phyloP scores from a whole-genome alignment of 2,329 filamentous ascomycete species.

The Volutella citrinella region DNA sequence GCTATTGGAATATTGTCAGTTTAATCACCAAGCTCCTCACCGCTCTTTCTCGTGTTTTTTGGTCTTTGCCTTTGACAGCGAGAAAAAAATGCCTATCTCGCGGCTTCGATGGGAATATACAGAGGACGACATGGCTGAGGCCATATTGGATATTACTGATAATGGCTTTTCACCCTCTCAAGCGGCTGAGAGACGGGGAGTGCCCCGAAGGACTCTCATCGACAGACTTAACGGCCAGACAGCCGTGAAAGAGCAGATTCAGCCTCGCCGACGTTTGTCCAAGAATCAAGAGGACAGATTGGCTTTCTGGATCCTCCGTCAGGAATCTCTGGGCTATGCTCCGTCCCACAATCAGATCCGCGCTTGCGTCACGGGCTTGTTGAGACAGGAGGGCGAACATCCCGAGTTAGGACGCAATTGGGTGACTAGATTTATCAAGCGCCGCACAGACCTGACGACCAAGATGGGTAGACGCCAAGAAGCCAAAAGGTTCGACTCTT shows the following conservation, averaged over 20 bases:
- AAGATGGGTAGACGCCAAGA: constrained; percentile 4
- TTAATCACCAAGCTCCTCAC: not conserved
- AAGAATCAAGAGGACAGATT: constrained; percentile 6
- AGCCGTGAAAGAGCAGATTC: not conserved
- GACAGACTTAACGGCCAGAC: constrained; percentile 6
- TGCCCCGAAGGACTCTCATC: constrained; percentile 4
- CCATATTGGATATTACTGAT: constrained; percentile 9
- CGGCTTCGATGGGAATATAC: no score
- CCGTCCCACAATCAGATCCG: constrained; percentile 7
- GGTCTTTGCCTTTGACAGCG: not conserved
- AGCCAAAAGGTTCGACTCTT: constrained; percentile 2
- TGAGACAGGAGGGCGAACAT: not conserved
- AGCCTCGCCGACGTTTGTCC: constrained; percentile 4
- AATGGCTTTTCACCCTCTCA: constrained; percentile 5
- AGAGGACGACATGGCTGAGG: constrained; percentile 3
- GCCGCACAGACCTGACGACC: constrained; percentile 1
- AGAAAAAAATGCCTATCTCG: constrained; percentile 6
- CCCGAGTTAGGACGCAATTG: not conserved
- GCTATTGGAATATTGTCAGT: no score
- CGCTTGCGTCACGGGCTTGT: constrained; percentile 1
- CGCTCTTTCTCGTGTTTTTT: not conserved
- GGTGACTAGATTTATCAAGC: constrained; percentile 4
- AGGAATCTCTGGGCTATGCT: constrained; percentile 7
- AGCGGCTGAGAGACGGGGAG: constrained; percentile 3
- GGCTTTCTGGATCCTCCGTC: constrained; percentile 3